phyloP scores from a whole-genome alignment of 2,329 filamentous ascomycete species.

The Aspergillus fijiensis region DNA sequence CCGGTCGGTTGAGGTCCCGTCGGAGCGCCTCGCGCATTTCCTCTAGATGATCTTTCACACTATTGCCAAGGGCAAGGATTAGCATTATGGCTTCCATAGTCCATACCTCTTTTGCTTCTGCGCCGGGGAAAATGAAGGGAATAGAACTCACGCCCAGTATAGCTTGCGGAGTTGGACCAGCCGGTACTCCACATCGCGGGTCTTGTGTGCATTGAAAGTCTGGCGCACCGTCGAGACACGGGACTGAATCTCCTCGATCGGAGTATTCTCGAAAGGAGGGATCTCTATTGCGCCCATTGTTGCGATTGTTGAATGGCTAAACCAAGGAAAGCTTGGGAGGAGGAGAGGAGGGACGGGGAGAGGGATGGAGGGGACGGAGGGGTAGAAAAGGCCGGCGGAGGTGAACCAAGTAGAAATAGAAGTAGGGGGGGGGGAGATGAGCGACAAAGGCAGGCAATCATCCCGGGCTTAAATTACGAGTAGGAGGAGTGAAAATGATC shows the following conservation, averaged over 20 bases:
- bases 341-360: background rate
- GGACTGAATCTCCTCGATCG: slow-evolving; percentile 64
- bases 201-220: slow-evolving; percentile 77
- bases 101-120: background rate
- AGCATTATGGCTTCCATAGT: slow-evolving; percentile 11
- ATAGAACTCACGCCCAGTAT: slow-evolving; percentile 71
- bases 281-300: slow-evolving; percentile 37
- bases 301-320: background rate
- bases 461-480: background rate
- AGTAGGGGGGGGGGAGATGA: background rate
- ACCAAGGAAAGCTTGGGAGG: background rate
- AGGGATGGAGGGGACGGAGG: too few relatives aligned
- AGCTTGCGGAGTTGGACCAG: slow-evolving; percentile 85
- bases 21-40: slow-evolving; percentile 72
- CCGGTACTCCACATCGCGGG: slow-evolving; percentile 78
- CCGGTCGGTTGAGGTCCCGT: slow-evolving; percentile 74
- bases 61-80: slow-evolving; percentile 23
- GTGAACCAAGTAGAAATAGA: too few relatives aligned
- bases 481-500: background rate
- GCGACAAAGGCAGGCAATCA: background rate
- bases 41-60: slow-evolving; percentile 71
- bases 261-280: slow-evolving; percentile 58
- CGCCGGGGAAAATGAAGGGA: background rate
- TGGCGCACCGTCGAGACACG: slow-evolving; percentile 61
- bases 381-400: too few relatives aligned